A percentile compares a stretch with the other conserved stretches of the same genome.
Conservation (phyloP, 108 stramenopile species). For the Nitzschia sp. region DNA sequence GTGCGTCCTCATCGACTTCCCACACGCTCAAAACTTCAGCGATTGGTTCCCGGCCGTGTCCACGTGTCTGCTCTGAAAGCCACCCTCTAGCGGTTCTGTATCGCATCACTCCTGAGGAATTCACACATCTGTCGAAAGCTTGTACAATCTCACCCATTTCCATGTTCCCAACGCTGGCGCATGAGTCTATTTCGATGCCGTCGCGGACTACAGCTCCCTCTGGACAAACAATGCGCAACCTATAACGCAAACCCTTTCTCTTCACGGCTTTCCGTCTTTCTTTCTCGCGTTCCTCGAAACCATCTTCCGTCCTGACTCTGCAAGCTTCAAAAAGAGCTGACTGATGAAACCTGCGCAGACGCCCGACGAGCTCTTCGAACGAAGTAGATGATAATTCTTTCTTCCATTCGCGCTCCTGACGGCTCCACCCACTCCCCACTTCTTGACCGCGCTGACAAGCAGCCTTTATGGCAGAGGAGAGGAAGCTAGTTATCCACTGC, state of each 20-base stretch:
- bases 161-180: conserved; percentile 78
- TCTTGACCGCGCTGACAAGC: conserved; percentile 58
- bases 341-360: conserved; percentile 56
- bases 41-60: conserved; percentile 90
- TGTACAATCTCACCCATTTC: conserved; percentile 87
- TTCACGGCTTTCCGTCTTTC: conserved; percentile 13
- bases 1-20: conserved; percentile 11
- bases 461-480: conserved; percentile 59
- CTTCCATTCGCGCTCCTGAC: conserved; percentile 71
- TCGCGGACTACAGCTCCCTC: conserved; percentile 91
- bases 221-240: conserved; percentile 81
- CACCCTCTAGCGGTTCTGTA: conserved; percentile 88
- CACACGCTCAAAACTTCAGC: conserved; percentile 85
- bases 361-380: conserved; percentile 48
- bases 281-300: conserved; percentile 54
- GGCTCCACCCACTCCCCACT: conserved; percentile 42
- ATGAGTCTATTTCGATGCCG: conserved; percentile 90
- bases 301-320: conserved; percentile 60
- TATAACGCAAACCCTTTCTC: conserved; percentile 45
- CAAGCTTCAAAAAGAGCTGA: conserved; percentile 74
- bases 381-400: conserved; percentile 56
- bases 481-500: conserved; percentile 64
- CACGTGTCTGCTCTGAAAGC: conserved; percentile 92
- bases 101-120: conserved; percentile 87
- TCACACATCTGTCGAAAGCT: conserved; percentile 85